Base-by-base conservation (phyloP, 805 yeast species). In the Maudiozyma turicensis region DNA sequence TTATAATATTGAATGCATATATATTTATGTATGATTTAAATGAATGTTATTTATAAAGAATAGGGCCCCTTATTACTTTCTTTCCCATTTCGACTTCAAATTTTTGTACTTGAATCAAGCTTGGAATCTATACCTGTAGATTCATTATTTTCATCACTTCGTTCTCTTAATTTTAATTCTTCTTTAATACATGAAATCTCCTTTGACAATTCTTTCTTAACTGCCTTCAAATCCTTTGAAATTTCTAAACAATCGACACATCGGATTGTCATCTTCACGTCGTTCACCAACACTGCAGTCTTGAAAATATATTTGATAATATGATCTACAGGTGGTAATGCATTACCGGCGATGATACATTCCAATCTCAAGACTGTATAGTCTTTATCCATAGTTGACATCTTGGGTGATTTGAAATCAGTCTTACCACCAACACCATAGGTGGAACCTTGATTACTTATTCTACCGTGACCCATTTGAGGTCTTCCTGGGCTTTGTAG, bases 241-340 rank as follows among this genome's bases (percentile, higher is more conserved):
- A 65, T 45, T 43, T 63, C 64, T n/a, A 66, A 46, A 48, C 67
- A 64, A 43, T 61, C 65, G 10, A 61, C 51, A 43, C 67, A 63
- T 43, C 69, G 57, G 1, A 65, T 54, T 73, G 83, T 73, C 52
- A 85, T 61, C 55, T 81, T 81, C 64, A 80, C 71, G 57, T 85
- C 91, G 50, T 81, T 77, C 0, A 79, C 79, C 39, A 82, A 61
- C 0, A 81, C 76, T 0, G 83, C 81, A 3, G 77, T 68, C 53
- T 84, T 86, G 56, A 77, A 78, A 42, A 84, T 75, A 43, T 81
- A 63, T 48, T 80, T 82, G 31, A 85, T 70, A 4, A 79, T 69
- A 41, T 69, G 65, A 49, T 78, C 82, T 11, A 75, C 71, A 5
- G 89, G 82, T 7, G 78, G 72, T 3, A 78, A 74, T 0, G 84